Percentiles rank a stretch among this genome's conserved stretches.
These are phyloP conservation scores for Tetrahymena elliotti DNA, from an alignment of 73 alveolate genomes.

Conservation along the genomic window DNA sequence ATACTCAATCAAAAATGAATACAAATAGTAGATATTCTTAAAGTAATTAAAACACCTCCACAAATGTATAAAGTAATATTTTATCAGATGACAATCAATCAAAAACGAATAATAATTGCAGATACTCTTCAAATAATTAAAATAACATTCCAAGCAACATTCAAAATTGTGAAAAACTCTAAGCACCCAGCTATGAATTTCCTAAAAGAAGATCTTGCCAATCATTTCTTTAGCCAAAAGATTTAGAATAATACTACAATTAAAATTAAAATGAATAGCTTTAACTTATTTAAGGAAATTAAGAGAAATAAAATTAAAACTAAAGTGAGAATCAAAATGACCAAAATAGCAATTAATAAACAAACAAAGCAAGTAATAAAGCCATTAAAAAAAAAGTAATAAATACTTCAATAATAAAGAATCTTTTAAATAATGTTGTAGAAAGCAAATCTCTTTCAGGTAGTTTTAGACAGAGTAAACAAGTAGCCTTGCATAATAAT, in stretches of 20 bases:
- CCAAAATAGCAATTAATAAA: not conserved
- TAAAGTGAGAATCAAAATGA: not conserved
- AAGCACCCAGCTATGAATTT: not conserved
- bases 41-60: too few relatives aligned
- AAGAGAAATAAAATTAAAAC: too few relatives aligned
- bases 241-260: not conserved
- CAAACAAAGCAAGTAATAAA: not conserved
- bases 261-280: not conserved
- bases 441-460: not conserved
- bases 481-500: not conserved
- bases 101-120: not conserved
- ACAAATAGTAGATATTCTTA: too few relatives aligned
- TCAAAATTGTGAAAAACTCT: too few relatives aligned
- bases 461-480: not conserved
- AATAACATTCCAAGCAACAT: not conserved
- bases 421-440: not conserved
- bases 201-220: not conserved
- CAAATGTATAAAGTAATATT: too few relatives aligned
- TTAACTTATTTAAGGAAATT: not conserved
- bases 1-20: too few relatives aligned
- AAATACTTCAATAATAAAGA: not conserved
- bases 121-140: not conserved
- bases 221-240: not conserved
- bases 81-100: too few relatives aligned
- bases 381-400: not conserved